Conservation (phyloP, 345 rosid genomes). For the Linum lewisii region DNA sequence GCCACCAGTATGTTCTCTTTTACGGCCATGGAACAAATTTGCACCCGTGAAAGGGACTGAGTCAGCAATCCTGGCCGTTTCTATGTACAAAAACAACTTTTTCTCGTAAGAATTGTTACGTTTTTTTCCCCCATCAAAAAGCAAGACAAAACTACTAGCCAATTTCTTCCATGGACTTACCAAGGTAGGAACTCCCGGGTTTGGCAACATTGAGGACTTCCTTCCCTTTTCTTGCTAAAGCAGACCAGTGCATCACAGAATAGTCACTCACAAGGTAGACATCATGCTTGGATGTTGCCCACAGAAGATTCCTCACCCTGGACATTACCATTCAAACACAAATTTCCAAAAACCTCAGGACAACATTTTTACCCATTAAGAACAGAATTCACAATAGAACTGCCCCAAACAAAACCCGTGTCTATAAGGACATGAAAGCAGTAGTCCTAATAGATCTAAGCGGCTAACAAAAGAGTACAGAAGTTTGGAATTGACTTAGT, state of each 20-base stretch:
- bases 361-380: constrained; percentile 3
- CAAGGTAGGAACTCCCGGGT: constrained; percentile 51
- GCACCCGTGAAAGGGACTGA: constrained; percentile 60
- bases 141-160: background rate
- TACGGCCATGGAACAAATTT: constrained; percentile 83
- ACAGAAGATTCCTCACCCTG: constrained; percentile 85
- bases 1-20: constrained; percentile 74
- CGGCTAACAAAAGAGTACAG: background rate
- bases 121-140: background rate
- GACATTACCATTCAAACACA: constrained; percentile 12
- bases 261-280: constrained; percentile 81
- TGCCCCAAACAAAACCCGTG: background rate
- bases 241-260: constrained; percentile 90
- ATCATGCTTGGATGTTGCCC: constrained; percentile 92
- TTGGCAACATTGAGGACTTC: constrained; percentile 81
- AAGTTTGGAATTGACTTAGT: background rate
- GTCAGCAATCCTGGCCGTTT: constrained; percentile 35
- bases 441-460: background rate
- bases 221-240: constrained; percentile 51
- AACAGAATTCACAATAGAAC: background rate
- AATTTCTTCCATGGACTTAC: constrained; percentile 19
- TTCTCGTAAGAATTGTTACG: too few relatives aligned
- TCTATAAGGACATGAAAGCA: background rate
- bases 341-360: constrained; percentile 13
- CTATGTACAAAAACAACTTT: constrained; percentile 21